phyloP scores from a whole-genome alignment of 257 asterid genomes.

The Nicotiana benthamiana region DNA sequence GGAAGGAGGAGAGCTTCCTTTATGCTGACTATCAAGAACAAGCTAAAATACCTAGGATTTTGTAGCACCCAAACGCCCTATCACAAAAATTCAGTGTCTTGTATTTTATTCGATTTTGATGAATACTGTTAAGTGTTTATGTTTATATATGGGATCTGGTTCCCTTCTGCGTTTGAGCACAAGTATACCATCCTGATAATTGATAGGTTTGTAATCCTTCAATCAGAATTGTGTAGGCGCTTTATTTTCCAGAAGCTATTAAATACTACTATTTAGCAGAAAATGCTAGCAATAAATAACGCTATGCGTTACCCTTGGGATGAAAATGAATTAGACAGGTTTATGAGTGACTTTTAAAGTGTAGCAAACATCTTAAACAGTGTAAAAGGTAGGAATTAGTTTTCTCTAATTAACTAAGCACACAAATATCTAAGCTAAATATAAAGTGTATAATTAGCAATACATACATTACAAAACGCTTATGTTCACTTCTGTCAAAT shows the following conservation, averaged over 20 bases:
- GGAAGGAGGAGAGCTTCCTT: not conserved
- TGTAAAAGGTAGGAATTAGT: not conserved
- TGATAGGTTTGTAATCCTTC: not conserved
- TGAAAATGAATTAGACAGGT: not conserved
- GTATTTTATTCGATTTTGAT: not conserved
- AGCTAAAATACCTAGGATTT: not conserved
- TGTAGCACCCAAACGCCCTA: not conserved
- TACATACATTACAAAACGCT: constrained; percentile 78
- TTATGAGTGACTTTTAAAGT: not conserved
- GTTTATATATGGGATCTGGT: not conserved
- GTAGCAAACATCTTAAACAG: not conserved
- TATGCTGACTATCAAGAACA: not conserved
- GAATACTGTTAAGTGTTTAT: not conserved
- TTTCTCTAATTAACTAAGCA: not conserved
- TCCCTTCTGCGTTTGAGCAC: not conserved
- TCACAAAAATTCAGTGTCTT: not conserved
- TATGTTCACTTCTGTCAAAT: constrained; percentile 66
- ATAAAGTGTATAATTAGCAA: not conserved
- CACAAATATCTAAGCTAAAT: not conserved
- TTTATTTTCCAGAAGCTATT: not conserved
- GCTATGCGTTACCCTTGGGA: not conserved
- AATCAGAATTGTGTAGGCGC: not conserved
- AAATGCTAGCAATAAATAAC: not conserved
- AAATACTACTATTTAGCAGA: not conserved
- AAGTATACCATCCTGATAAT: not conserved